Base-by-base conservation (phyloP, 108 stramenopile genomes). In the Licmophora abbreviata region DNA sequence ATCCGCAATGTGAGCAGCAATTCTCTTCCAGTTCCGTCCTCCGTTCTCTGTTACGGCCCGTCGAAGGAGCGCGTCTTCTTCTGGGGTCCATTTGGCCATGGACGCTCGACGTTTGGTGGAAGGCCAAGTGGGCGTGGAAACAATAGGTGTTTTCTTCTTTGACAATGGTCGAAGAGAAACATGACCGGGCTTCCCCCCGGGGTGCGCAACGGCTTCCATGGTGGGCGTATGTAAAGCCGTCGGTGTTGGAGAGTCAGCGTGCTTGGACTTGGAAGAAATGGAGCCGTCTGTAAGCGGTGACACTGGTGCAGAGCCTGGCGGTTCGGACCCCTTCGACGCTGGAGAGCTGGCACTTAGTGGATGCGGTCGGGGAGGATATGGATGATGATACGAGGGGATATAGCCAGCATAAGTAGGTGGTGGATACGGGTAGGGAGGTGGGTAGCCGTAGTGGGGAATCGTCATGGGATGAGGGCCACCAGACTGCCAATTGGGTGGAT, bases 11-110 rank as follows among this genome's bases (percentile, higher is more conserved):
- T 75, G 64, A 17, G 71, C 25, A 2, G 92, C 85, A 54, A 93
- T 95, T 40, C 85, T 85, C 72, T 97, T 96, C 97, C 97, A 99
- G 68, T 95, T 95, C 56, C 84, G 89, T 23, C 90, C 91, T n/a
- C 44, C 32, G 46, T 88, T 85, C 30, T 68, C 74, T 25, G 68
- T 54, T 8, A 98, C 97, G n/a, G 95, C 94, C 32, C 73, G 58
- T 0, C 87, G 77, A 9, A 93, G 71, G 9, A 64, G 41, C 3
- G 73, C 66, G 48, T 93, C 91, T 72, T 93, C 91, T 32, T 68
- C 73, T 41, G 73, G 66, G 29, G 87, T 82, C 91, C 91, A 93
- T 48, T 88, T 93, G 4, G 86, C 91, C 68, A 88, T 83, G 48
- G 76, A 77, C 7, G 84, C 84, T 15, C 91, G 70, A 25, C 91